Base-by-base conservation (phyloP, 129 eudicot genomes). In the Flaveria ramosissima region DNA sequence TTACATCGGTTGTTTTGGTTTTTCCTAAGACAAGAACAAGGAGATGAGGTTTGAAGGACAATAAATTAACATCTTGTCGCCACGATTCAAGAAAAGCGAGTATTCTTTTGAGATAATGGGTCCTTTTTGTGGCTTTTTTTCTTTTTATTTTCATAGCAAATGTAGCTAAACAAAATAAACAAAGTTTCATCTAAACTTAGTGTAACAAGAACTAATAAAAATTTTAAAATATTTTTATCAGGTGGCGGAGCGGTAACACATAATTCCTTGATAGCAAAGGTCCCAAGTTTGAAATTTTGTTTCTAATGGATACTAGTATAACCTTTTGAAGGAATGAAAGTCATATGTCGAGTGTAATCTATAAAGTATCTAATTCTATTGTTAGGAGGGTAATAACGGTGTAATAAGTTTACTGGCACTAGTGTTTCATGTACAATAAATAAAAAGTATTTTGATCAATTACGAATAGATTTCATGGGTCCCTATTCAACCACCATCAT, bases 1-100 rank as follows among this genome's bases (percentile, higher is more conserved):
- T 45, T 55, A 27, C 9, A 17, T 68, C 27, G 20, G 50, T 78
- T 70, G 70, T 69, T 65, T 70, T 47, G 71, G 39, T 70, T 56
- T 78, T 10, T 69, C 6, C 48, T 51, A 71, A 51, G 55, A 70
- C 75, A 70, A 70, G 62, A 70, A 24, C 50, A 73, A 32, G 36
- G n/a, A 9, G 50, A 32, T 59, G 39, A 23, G 9, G 50, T 24
- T 14, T 26, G 7, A 48, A 52, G 42, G 68, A 13, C 11, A 62
- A 62, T 14, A 62, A 17, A 62, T 26, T 62, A 62, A 62, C 10
- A 59, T 59, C 30, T 27, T 26, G 68, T 27, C 4, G 9, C 68
- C 20, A 62, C 42, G 7, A 9, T 62, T 62, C n/a, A 24, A 60
- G 39, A 60, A 60, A 60, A 24, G 62, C 26, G 62, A 19, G 24